Conservation (phyloP, 2,329 filamentous ascomycete species). For the Cladosporium sp. region DNA sequence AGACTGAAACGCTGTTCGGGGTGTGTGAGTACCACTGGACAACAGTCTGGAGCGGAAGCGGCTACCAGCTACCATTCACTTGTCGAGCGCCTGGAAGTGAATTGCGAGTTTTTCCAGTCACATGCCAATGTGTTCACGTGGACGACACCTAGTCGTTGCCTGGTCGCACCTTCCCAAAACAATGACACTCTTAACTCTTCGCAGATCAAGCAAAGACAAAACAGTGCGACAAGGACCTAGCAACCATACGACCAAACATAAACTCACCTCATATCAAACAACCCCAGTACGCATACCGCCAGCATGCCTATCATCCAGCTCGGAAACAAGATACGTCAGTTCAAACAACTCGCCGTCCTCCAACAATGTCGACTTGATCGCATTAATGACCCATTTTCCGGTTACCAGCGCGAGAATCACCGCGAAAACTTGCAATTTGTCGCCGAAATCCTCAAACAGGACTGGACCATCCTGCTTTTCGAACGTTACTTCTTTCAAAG, state of each 20-base stretch:
- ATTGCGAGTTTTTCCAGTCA: too few species aligned
- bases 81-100: too few species aligned
- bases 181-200: background rate
- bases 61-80: background rate
- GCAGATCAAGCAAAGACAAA: background rate
- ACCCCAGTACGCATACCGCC: background rate
- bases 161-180: conserved; percentile 6
- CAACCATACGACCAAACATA: background rate
- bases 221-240: background rate
- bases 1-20: too few species aligned
- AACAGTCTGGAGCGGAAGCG: background rate
- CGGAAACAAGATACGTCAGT: conserved; percentile 7
- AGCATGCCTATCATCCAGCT: conserved; percentile 1
- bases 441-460: conserved; percentile 2
- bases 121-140: background rate
- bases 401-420: background rate
- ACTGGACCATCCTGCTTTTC: background rate
- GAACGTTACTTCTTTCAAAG: background rate
- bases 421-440: background rate
- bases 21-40: too few species aligned
- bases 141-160: background rate
- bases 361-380: background rate
- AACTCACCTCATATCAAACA: background rate
- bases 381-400: background rate
- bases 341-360: conserved; percentile 1